Percentiles rank a stretch among this genome's conserved stretches.
Evolutionary conservation across 2,329 filamentous ascomycete genomes (phyloP).

Genomic region (Cytospora piceae): DNA sequence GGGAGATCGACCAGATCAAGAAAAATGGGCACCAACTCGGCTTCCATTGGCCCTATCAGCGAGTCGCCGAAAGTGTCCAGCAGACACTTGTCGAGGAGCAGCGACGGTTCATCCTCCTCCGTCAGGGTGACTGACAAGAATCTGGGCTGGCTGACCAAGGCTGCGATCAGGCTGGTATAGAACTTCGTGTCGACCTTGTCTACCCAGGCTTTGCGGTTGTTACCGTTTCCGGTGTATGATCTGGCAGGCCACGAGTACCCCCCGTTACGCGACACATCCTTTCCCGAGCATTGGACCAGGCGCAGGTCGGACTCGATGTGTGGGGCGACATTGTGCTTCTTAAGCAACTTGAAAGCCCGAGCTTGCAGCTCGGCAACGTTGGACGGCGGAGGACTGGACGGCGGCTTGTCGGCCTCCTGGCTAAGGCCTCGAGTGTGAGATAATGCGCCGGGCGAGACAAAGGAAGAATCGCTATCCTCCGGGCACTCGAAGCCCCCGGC

Average conservation of each 20-base stretch:
- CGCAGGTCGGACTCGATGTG: slow-evolving; percentile 69
- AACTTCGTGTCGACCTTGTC: slow-evolving; percentile 65
- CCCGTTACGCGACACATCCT: slow-evolving; percentile 47
- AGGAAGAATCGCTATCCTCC: slow-evolving; percentile 67
- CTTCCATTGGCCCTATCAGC: slow-evolving; percentile 74
- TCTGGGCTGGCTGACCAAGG: slow-evolving; percentile 62
- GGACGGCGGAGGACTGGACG: slow-evolving; percentile 75
- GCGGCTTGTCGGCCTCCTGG: slow-evolving; percentile 42
- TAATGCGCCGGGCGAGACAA: slow-evolving; percentile 57
- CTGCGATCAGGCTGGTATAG: slow-evolving; percentile 65
- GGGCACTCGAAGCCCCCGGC: slow-evolving; percentile 84
- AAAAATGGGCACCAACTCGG: slow-evolving; percentile 81
- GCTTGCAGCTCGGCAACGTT: slow-evolving; percentile 78
- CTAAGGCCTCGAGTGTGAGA: slow-evolving; percentile 42
- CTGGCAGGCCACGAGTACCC: slow-evolving; percentile 41
- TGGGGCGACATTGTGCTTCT: slow-evolving; percentile 74
- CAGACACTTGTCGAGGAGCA: slow-evolving; percentile 72
- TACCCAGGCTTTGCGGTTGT: slow-evolving; percentile 51
- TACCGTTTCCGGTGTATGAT: slow-evolving; percentile 44
- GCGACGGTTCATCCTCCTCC: slow-evolving; percentile 72
- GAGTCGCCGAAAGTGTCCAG: slow-evolving; percentile 70
- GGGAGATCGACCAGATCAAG: slow-evolving; percentile 81
- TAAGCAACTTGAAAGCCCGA: slow-evolving; percentile 83
- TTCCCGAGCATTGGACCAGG: slow-evolving; percentile 81
- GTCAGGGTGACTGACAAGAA: slow-evolving; percentile 78